A percentile compares a stretch with the other conserved stretches of the same genome.
Conservation (phyloP, 2,329 filamentous ascomycete species). For the Chrysoporthe austroafricana region DNA sequence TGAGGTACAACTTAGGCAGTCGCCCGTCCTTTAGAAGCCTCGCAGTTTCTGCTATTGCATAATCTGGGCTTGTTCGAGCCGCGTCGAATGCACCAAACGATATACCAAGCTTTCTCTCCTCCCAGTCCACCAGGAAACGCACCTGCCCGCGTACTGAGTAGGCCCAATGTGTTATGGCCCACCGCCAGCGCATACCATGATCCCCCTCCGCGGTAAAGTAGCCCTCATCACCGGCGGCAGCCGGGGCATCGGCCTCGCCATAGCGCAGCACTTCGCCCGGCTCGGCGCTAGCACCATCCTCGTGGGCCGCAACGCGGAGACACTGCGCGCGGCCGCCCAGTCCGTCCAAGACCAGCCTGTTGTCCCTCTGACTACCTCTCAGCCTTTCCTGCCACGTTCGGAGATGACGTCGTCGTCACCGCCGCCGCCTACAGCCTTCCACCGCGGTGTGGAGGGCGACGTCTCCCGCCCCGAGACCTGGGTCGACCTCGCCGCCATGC, state of each 20-base stretch:
- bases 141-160: no score
- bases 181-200: constrained; percentile 35
- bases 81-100: background rate
- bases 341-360: constrained; percentile 35
- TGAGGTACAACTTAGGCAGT: no score
- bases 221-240: constrained; percentile 72
- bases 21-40: no score
- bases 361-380: background rate
- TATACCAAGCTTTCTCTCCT: background rate
- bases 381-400: background rate
- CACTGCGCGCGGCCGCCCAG: constrained; percentile 46
- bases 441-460: constrained; percentile 28
- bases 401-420: background rate
- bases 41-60: background rate
- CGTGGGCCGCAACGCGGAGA: constrained; percentile 58
- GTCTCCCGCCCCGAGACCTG: constrained; percentile 31
- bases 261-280: constrained; percentile 67
- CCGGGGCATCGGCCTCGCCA: constrained; percentile 70
- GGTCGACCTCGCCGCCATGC: constrained; percentile 22
- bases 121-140: background rate
- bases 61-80: background rate
- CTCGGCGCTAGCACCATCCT: constrained; percentile 65
- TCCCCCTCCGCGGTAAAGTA: constrained; percentile 50
- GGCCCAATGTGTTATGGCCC: background rate
- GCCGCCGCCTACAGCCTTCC: background rate